Evolutionary conservation across 2,329 filamentous ascomycete species (phyloP), one percentile per base, ranked within the genome.

Genomic region (Xylariales sp.): DNA sequence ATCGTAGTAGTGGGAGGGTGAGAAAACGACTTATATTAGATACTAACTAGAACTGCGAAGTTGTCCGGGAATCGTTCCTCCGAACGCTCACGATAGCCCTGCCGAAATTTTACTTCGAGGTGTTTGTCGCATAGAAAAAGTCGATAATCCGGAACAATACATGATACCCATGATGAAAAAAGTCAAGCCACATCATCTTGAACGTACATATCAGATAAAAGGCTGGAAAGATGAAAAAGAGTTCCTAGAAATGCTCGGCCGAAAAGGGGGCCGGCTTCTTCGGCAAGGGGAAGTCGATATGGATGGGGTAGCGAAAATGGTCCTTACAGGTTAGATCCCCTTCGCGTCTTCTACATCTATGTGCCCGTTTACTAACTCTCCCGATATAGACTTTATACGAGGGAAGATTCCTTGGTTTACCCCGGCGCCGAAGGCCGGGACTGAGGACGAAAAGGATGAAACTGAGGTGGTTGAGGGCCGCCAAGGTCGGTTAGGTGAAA

Each of bases 321-420:
- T 99, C 0, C 83, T 99, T 67, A 98, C 97, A 54, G 67, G 67
- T 69, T 14, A 59, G 58, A 8, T 7, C 16, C 54, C 23, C n/a
- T 39, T 50, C 8, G 4, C 7, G 1, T 39, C 41, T 54, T 41
- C 4, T 60, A 16, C 10, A 39, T 14, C 39, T 30, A n/a, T 30
- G 5, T 32, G 16, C 9, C 45, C 9, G 41, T 9, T 59, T 10
- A 3, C 43, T 68, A 16, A 66, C 39, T 45, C 16, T 32, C 16
- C 3, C 3, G 41, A 23, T 23, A 23, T 49, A 16, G 96, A 99
- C 77, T 99, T 98, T 78, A 88, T 98, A 76, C 85, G 96, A 71
- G 96, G 96, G 64, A 97, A 95, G 81, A 93, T 98, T 32, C 96
- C 96, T 1, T 99, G 97, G 96, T 99, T 94, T 77, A 96, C 93